Percentiles rank a stretch among this genome's conserved stretches.
Conservation (phyloP, 768 basidiomycete genomes). For the Chalciporus sphaerocephalus region DNA sequence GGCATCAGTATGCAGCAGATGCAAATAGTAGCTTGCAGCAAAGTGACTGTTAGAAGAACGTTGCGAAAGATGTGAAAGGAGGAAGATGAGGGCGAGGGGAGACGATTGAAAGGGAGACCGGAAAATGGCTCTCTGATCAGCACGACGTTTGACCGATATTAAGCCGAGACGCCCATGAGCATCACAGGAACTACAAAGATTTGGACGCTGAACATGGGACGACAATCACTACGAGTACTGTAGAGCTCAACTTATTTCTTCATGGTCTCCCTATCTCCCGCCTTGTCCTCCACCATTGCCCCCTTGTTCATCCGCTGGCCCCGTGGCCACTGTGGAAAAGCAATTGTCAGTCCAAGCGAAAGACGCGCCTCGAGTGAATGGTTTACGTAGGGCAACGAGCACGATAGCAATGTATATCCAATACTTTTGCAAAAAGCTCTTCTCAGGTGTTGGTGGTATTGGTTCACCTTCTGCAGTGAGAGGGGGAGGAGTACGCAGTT, state of each 20-base stretch:
- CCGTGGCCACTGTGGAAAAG: constrained; percentile 24
- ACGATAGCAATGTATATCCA: constrained; percentile 76
- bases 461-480: constrained; percentile 64
- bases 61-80: too few relatives aligned
- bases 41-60: too few relatives aligned
- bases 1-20: constrained; percentile 25
- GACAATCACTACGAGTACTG: neutral
- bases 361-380: neutral
- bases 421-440: constrained; percentile 83
- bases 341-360: neutral
- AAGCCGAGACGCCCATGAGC: constrained; percentile 11
- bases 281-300: constrained; percentile 19
- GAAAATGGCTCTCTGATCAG: constrained; percentile 9
- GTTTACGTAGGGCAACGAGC: constrained; percentile 57
- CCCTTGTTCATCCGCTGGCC: constrained; percentile 27
- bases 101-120: neutral
- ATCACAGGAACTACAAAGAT: constrained; percentile 2
- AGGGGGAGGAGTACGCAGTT: constrained; percentile 62
- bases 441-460: constrained; percentile 58
- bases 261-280: constrained; percentile 18
- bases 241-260: neutral
- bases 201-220: neutral
- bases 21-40: neutral
- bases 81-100: neutral
- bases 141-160: constrained; percentile 14